Evolutionary conservation across 2,329 filamentous ascomycete species (phyloP), one percentile per base, ranked within the genome.

Genomic region (Chaetomiaceae sp.): DNA sequence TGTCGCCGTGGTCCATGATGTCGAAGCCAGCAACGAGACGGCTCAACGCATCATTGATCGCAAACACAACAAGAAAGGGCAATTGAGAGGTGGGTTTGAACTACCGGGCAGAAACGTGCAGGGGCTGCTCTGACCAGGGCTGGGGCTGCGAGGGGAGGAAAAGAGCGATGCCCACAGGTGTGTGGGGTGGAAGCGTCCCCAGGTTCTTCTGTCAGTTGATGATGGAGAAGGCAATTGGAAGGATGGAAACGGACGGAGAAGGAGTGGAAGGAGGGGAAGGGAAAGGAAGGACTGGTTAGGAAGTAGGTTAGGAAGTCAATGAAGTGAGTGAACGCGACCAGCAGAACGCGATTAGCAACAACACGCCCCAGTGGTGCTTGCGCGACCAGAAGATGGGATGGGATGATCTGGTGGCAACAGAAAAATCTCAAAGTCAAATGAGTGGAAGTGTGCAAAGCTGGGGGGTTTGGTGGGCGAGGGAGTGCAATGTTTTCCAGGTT

Each of bases 1-100:
- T 53, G 42, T 20, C 49, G 33, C 48, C 58, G 33, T 57, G 51
- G 27, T 64, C 60, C 64, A 65, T 65, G 53, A 40, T 38, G 12
- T 12, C 10, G 20, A 42, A 31, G 10, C 17, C 14, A 44, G 17
- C 19, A 6, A 39, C 10, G 25, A 8, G 34, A 30, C n/a, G 17
- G 16, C 47, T 50, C 39, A 50, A 19, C 44, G 47, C 48, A 48
- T 55, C 20, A 33, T 49, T 19, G 40, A 34, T 16, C 21, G n/a
- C 3, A 21, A 38, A 41, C 17, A 39, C 20, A 13, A 39, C 21
- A 33, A 27, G 27, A 20, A 40, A n/a, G 38, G 37, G 41, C 39
- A 25, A 44, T 7, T 12, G 30, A 33, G 10, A 33, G 12, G 10
- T 20, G 31, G 39, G 39, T 17, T 5, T 23, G 27, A 27, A 21